These are phyloP conservation scores for Saccharomyces eubayanus DNA, from an alignment of 805 yeast species.

Conservation along the genomic window DNA sequence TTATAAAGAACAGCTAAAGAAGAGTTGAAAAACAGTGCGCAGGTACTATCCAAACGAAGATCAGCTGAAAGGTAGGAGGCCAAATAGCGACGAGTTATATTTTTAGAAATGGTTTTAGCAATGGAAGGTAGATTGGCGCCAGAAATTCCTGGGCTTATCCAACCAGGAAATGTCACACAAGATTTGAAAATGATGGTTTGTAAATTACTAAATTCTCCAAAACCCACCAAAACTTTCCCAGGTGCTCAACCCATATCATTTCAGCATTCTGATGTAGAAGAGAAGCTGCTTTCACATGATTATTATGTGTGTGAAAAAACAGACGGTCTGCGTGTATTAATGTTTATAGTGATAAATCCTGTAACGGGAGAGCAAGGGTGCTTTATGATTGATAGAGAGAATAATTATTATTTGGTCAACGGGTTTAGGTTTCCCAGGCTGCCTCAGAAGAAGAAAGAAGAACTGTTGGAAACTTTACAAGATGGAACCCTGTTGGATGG, in stretches of 20 bases:
- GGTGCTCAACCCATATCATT: constrained; percentile 96
- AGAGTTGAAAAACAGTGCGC: not conserved
- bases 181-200: constrained; percentile 65
- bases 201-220: constrained; percentile 46
- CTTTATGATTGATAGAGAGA: constrained; percentile 80
- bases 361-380: constrained; percentile 79
- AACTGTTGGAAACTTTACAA: constrained; percentile 45
- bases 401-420: constrained; percentile 75
- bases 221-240: constrained; percentile 50
- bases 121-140: constrained; percentile 52
- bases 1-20: not conserved
- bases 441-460: constrained; percentile 29
- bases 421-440: constrained; percentile 73
- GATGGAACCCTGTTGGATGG: constrained; percentile 91
- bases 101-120: not conserved
- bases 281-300: constrained; percentile 58
- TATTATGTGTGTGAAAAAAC: constrained; percentile 93
- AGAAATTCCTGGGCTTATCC: constrained; percentile 73
- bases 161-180: constrained; percentile 62
- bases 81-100: not conserved
- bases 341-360: constrained; percentile 54
- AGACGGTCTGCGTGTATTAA: constrained; percentile 82
- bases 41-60: not conserved
- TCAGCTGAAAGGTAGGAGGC: not conserved
- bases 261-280: constrained; percentile 58